phyloP scores from a whole-genome alignment of 306 rosid species.

The Vicia sativa region DNA sequence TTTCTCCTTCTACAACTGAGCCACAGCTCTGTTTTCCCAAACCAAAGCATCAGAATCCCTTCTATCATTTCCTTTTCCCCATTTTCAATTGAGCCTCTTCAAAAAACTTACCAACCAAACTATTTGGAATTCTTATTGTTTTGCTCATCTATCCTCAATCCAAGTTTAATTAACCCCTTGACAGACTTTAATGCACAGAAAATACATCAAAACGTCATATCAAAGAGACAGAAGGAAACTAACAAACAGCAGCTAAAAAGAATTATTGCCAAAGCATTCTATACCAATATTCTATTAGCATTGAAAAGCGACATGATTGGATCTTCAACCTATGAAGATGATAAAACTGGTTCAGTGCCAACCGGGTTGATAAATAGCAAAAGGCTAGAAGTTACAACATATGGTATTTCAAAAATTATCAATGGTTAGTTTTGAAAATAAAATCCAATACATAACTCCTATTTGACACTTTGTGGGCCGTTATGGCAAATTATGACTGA shows the following conservation, averaged over 20 bases:
- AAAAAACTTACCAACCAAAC: neutral
- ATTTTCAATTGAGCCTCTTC: neutral
- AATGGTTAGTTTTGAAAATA: neutral
- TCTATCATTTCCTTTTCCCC: neutral
- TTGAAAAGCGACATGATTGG: neutral
- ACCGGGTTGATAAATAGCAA: constrained; percentile 15
- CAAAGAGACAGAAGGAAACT: constrained; percentile 16
- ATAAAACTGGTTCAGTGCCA: constrained; percentile 10
- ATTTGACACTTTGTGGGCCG: no score
- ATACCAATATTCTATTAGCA: constrained; percentile 8
- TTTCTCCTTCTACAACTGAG: neutral
- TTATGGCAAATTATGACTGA: no score
- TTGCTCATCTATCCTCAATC: neutral
- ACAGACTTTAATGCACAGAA: constrained; percentile 16
- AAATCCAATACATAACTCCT: constrained; percentile 16
- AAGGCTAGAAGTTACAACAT: constrained; percentile 2
- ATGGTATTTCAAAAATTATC: constrained; percentile 10
- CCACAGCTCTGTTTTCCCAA: constrained; percentile 10
- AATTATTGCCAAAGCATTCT: constrained; percentile 10
- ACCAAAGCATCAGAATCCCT: neutral
- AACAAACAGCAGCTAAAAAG: constrained; percentile 15
- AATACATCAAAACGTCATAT: constrained; percentile 24
- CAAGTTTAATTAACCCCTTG: neutral
- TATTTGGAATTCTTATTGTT: neutral
- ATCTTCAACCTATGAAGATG: constrained; percentile 5